phyloP scores from a whole-genome alignment of 2,329 filamentous ascomycete genomes.

The Aspergillus melleus region DNA sequence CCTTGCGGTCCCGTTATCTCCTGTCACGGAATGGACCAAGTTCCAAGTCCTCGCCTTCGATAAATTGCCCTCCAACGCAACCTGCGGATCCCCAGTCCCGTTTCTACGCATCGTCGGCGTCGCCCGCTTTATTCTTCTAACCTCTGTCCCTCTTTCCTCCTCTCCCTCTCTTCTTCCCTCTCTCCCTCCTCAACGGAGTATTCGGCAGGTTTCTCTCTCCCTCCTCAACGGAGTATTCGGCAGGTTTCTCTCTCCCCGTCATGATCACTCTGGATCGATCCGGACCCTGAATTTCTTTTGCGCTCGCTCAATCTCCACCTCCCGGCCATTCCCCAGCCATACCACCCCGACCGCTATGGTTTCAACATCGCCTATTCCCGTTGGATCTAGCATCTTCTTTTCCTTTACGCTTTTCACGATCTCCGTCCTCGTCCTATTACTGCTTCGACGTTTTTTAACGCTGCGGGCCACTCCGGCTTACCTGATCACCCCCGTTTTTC shows the following conservation, averaged over 20 bases:
- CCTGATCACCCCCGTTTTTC: constrained; percentile 87
- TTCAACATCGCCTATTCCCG: constrained; percentile 49
- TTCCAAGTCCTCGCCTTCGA: no score
- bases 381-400: constrained; percentile 79
- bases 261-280: background rate
- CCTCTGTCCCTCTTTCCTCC: no score
- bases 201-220: background rate
- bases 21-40: background rate
- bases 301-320: constrained; percentile 3
- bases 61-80: background rate
- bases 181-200: background rate
- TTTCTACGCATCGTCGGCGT: background rate
- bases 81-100: background rate
- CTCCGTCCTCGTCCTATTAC: constrained; percentile 73
- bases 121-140: background rate
- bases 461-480: constrained; percentile 88
- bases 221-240: background rate
- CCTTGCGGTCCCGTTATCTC: constrained; percentile 8
- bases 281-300: background rate
- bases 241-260: background rate
- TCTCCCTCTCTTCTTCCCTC: no score
- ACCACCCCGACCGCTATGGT: constrained; percentile 28
- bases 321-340: constrained; percentile 8
- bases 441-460: constrained; percentile 86
- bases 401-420: constrained; percentile 70